phyloP scores from a whole-genome alignment of 2,329 filamentous ascomycete species.

The Microcera coccophila region DNA sequence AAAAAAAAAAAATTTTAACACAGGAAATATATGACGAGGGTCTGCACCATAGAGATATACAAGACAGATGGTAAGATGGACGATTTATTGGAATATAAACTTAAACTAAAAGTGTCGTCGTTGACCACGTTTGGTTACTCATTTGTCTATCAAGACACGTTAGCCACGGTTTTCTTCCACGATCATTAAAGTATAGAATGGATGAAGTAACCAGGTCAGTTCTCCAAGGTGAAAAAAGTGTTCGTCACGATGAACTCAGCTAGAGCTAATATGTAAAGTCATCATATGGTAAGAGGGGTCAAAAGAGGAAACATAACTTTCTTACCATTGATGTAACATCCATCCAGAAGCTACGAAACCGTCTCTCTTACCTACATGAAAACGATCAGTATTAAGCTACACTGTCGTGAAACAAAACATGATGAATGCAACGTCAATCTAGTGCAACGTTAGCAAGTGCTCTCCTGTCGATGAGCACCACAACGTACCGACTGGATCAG shows the following conservation, averaged over 20 bases:
- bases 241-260: constrained; percentile 57
- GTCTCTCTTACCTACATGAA: constrained; percentile 8
- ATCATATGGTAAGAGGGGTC: constrained; percentile 41
- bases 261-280: constrained; percentile 46
- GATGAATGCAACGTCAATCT: constrained; percentile 10
- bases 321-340: constrained; percentile 20
- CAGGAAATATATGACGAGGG: not conserved
- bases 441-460: constrained; percentile 2
- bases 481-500: constrained; percentile 47
- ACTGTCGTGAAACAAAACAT: not conserved
- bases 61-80: not conserved
- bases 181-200: constrained; percentile 3
- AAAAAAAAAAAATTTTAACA: too few relatives aligned
- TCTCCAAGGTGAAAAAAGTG: constrained; percentile 58
- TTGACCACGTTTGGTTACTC: not conserved
- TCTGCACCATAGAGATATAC: not conserved
- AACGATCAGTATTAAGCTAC: constrained; percentile 13
- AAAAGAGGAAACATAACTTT: constrained; percentile 1
- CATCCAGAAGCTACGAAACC: not conserved
- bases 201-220: constrained; percentile 42
- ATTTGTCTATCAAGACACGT: constrained; percentile 3
- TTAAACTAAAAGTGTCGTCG: not conserved
- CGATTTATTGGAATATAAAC: not conserved
- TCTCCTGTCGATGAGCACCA: not conserved
- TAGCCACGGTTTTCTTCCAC: constrained; percentile 1